These are phyloP conservation scores for Candida rishiriensis DNA, from an alignment of 805 yeast genomes.

Conservation along the genomic window DNA sequence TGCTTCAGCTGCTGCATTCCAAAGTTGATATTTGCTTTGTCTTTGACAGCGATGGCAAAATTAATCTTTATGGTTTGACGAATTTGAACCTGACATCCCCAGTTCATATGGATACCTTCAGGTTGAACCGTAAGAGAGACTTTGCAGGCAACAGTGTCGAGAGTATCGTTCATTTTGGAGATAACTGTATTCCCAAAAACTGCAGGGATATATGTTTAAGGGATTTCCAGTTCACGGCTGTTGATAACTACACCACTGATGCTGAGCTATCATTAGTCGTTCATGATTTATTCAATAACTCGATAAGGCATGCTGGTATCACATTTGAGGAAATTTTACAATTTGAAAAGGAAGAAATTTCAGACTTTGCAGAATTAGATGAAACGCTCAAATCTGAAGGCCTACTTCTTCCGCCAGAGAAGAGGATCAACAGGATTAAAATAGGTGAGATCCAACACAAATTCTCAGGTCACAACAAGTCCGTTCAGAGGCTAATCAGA, in stretches of 20 bases:
- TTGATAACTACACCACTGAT: slow-evolving; percentile 4
- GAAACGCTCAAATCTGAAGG: background rate
- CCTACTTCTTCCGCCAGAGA: background rate
- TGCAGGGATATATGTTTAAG: slow-evolving; percentile 21
- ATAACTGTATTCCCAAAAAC: slow-evolving; percentile 29
- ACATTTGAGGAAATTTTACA: slow-evolving; percentile 26
- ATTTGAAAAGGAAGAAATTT: slow-evolving; percentile 14
- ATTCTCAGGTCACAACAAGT: slow-evolving; percentile 83
- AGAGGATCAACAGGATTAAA: background rate
- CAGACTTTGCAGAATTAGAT: slow-evolving; percentile 1
- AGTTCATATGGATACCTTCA: slow-evolving; percentile 39
- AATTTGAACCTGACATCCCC: slow-evolving; percentile 47
- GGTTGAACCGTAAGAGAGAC: slow-evolving; percentile 26
- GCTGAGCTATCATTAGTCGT: slow-evolving; percentile 36
- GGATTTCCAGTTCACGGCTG: slow-evolving; percentile 17
- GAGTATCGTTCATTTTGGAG: slow-evolving; percentile 17
- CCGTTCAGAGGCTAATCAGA: slow-evolving; percentile 61
- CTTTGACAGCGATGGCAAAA: slow-evolving; percentile 37
- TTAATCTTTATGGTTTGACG: slow-evolving; percentile 42
- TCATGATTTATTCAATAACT: slow-evolving; percentile 39
- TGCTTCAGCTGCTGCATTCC: slow-evolving; percentile 23
- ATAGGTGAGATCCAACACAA: slow-evolving; percentile 43
- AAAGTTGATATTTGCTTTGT: slow-evolving; percentile 38
- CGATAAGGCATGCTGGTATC: slow-evolving; percentile 32
- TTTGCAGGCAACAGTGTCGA: slow-evolving; percentile 11